Evolutionary conservation across 2,329 filamentous ascomycete species (phyloP), one percentile per base, ranked within the genome.

Genomic region (Grosmannia huntii): DNA sequence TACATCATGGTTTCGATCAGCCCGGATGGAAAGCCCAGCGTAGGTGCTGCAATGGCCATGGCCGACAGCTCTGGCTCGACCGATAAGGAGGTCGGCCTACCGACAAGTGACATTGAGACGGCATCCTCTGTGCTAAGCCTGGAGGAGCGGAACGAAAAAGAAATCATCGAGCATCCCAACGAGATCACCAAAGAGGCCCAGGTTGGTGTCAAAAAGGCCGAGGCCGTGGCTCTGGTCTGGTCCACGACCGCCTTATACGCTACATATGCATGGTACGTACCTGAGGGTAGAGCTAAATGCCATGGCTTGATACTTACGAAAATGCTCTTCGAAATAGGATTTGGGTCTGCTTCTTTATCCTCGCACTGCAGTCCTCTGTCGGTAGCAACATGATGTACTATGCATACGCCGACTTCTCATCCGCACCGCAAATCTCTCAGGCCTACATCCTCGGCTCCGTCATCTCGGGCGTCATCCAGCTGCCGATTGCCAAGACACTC

Each of bases 401-500:
- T 62, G 73, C 78, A 46, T 79, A 77, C n/a, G 78, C 75, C 63
- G 66, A 66, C 44, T 84, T 81, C 63, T 61, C 69, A 14, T 66
- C 69, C 23, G 81, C 84, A 65, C 81, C 79, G 1, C 69, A 83
- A 21, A 73, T 78, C 3, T 73, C 78, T 1, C 73, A 78, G 7
- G 77, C 79, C 14, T 70, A 71, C 52, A 78, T 85, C 60, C 72
- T 85, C 11, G 72, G 79, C 23, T 75, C 71, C 61, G 69, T 81
- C 49, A 78, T 85, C 53, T 70, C 72, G 65, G 84, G 81, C 38
- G 75, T 85, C 25, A 74, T 79, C 59, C 84, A 85, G 65, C 76
- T 86, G 5, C 80, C 83, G 1, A 75, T 85, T 62, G 83, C 84
- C 55, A 87, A 87, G 68, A 72, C 86, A 21, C 74, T 86, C 53